Conservation (phyloP, 1,284 basidiomycete genomes). For the Ceratobasidium sp. region DNA sequence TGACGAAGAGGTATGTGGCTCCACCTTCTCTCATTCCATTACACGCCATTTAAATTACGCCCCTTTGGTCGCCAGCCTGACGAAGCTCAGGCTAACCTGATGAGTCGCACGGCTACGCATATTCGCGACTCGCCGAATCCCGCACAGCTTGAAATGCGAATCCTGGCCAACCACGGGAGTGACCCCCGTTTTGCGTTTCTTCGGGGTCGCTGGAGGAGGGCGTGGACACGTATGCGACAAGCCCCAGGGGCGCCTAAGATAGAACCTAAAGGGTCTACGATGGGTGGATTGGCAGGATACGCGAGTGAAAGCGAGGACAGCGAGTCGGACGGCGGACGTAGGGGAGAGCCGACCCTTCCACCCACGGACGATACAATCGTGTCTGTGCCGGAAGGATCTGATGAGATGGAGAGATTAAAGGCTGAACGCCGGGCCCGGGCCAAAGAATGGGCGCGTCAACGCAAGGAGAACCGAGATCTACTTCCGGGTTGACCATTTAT, state of each 20-base stretch:
- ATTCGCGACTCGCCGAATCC: constrained; percentile 75
- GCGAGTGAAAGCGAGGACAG: constrained; percentile 51
- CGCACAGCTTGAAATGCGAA: constrained; percentile 84
- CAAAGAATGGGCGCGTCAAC: constrained; percentile 17
- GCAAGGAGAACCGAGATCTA: neutral
- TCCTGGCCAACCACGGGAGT: constrained; percentile 81
- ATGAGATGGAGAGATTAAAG: constrained; percentile 9
- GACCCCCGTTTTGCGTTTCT: constrained; percentile 80
- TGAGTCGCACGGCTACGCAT: constrained; percentile 78
- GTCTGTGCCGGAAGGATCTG: neutral
- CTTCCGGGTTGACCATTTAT: neutral
- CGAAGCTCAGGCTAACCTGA: constrained; percentile 69
- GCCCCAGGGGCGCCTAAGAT: constrained; percentile 42
- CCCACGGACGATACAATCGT: neutral
- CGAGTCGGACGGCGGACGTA: constrained; percentile 43
- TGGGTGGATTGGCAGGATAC: constrained; percentile 53
- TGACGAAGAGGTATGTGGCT: constrained; percentile 72
- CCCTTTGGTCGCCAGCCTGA: constrained; percentile 66
- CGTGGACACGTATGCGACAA: constrained; percentile 60
- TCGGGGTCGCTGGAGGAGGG: constrained; percentile 72
- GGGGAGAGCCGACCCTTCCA: neutral
- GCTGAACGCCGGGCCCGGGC: constrained; percentile 23
- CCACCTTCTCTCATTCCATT: neutral
- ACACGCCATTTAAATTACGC: neutral
- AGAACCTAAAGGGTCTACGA: constrained; percentile 47